Evolutionary conservation across 352 stramenopile genomes (phyloP), one percentile per base, ranked within the genome.

Genomic region (Halophytophthora polymorphica): DNA sequence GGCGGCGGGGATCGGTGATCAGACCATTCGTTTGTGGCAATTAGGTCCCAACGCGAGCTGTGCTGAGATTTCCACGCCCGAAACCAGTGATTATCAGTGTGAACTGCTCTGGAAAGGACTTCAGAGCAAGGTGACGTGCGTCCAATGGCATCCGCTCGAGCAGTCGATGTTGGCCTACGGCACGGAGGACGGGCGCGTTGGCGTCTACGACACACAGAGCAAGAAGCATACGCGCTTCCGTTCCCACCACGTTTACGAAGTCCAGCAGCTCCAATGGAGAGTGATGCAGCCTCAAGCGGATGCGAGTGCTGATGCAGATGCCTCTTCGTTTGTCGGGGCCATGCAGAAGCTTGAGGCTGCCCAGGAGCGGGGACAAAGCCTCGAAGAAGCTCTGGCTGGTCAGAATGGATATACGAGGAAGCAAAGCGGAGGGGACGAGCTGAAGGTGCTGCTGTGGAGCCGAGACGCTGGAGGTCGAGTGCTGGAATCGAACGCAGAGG

Each of bases 101-200:
- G 75, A 90, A 3, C 17, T 90, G 38, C 66, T 90, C 8, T 92
- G 82, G 82, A 92, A 86, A 48, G 79, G 82, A 4, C 31, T 92
- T 22, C 77, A 92, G 39, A 89, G 78, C 61, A 90, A 90, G 43
- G 49, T 92, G 23, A 90, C 78, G 21, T 76, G 68, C 11, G 61
- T 92, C 17, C 55, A 52, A 29, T 92, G 82, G 78, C 71, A 88
- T 59, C 78, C 78, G 7, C 47, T 87, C 23, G 47, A 80, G 40
- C 43, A 71, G 11, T 56, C 67, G 12, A 39, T 83, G 12, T 50
- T 92, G 14, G 82, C 73, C 2, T 92, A 84, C 42, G 78, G 78
- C 3, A 88, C 74, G n/a, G 82, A 90, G 59, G 78, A 90, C 35
- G 82, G 82, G 1, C 62, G 66, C 6, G 38, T 92, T 40, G 82